phyloP scores from a whole-genome alignment of 345 rosid genomes.

The Sisymbrium altissimum region DNA sequence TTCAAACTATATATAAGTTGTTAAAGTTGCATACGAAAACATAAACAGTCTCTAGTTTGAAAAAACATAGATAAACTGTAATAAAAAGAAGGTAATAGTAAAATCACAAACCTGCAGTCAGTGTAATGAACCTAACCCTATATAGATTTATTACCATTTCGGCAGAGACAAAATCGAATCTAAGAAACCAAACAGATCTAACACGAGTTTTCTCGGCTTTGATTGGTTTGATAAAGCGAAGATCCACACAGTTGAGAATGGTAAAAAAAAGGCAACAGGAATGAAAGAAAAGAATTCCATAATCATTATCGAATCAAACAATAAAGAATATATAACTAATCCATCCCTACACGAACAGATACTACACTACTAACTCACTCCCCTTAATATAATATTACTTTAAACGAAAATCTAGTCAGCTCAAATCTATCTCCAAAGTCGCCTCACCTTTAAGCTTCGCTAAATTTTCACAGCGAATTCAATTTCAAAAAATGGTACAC shows the following conservation, averaged over 20 bases:
- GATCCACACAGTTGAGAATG: neutral
- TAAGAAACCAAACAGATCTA: slow-evolving; percentile 17
- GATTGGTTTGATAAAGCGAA: neutral
- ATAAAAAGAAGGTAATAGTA: too few relatives aligned
- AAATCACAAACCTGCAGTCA: too few relatives aligned
- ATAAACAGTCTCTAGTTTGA: neutral
- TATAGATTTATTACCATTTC: too few relatives aligned
- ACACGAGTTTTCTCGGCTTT: neutral
- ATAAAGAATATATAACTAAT: neutral
- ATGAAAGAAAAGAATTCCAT: neutral
- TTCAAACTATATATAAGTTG: slow-evolving; percentile 9
- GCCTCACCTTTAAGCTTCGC: slow-evolving; percentile 9
- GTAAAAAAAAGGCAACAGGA: neutral
- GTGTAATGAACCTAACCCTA: too few relatives aligned
- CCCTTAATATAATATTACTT: neutral
- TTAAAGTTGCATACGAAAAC: neutral
- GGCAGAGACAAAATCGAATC: neutral
- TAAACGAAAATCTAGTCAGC: too few relatives aligned
- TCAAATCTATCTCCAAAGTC: too few relatives aligned
- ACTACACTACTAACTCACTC: neutral
- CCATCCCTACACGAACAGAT: neutral
- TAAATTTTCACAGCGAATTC: neutral
- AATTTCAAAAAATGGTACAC: slow-evolving; percentile 11
- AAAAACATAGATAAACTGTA: neutral
- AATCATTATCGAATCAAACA: neutral